Percentiles rank a stretch among this genome's conserved stretches.
These are phyloP conservation scores for Thalassiosira livingstoniorum DNA, from an alignment of 352 stramenopile genomes.

Conservation along the genomic window DNA sequence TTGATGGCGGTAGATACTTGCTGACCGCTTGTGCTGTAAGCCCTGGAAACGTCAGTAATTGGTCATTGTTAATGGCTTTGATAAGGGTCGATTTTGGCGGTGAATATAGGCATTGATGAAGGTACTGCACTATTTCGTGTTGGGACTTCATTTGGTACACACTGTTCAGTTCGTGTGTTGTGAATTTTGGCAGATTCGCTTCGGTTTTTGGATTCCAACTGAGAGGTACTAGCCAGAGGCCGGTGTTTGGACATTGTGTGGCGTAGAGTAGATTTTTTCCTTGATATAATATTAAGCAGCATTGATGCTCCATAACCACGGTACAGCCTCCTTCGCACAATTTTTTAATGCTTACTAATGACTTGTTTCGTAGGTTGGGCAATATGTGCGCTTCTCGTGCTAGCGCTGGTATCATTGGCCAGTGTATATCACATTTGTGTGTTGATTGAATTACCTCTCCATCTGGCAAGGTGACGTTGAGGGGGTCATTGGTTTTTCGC, in stretches of 20 bases:
- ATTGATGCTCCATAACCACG: slow-evolving; percentile 23
- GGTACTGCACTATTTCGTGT: neutral
- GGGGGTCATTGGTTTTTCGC: neutral
- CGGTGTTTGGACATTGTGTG: neutral
- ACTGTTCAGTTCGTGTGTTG: neutral
- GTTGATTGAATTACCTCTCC: slow-evolving; percentile 20
- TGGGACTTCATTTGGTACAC: neutral
- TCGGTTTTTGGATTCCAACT: neutral
- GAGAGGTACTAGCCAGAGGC: slow-evolving; percentile 1
- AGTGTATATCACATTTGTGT: slow-evolving; percentile 40
- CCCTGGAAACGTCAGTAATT: neutral
- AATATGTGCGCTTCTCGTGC: slow-evolving; percentile 35
- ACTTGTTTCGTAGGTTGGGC: slow-evolving; percentile 27
- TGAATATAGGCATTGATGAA: slow-evolving; percentile 7
- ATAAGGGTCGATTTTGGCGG: neutral
- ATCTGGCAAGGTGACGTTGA: slow-evolving; percentile 27
- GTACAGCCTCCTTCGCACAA: slow-evolving; percentile 39
- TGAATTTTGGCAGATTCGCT: neutral
- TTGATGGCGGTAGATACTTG: neutral
- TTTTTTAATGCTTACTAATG: slow-evolving; percentile 20
- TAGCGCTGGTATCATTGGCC: slow-evolving; percentile 12
- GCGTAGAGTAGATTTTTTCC: neutral
- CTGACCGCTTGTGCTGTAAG: neutral
- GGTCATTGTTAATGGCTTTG: neutral
- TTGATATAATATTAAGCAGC: slow-evolving; percentile 22